These are phyloP conservation scores for Poa pratensis DNA, from an alignment of 176 grass and related monocot genomes.

Conservation along the genomic window DNA sequence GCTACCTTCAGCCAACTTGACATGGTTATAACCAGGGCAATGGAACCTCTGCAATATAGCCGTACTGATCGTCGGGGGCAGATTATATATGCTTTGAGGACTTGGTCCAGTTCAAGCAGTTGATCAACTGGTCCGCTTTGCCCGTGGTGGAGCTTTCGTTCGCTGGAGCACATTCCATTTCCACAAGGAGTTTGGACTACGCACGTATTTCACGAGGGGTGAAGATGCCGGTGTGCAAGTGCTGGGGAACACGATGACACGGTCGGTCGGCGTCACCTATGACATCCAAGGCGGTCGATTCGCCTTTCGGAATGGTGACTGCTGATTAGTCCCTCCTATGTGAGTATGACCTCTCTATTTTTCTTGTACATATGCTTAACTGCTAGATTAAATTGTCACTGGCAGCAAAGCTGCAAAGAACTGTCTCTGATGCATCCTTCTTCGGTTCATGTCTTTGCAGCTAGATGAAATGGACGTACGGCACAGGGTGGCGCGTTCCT, in stretches of 20 bases:
- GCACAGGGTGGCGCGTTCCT: neutral
- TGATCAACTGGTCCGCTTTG: conserved; percentile 4
- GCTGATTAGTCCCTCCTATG: neutral
- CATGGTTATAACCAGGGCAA: neutral
- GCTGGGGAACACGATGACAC: neutral
- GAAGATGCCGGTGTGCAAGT: neutral
- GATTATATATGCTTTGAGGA: neutral
- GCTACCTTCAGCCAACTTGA: conserved; percentile 8
- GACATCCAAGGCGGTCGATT: neutral
- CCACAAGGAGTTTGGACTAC: neutral
- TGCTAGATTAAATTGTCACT: no score
- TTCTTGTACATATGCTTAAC: no score
- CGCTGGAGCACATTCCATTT: neutral
- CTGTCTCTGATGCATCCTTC: no score
- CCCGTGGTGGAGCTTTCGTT: neutral
- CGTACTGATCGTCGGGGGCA: neutral
- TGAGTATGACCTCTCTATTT: no score
- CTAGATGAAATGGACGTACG: neutral
- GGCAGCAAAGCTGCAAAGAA: no score
- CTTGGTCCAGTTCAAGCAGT: no score
- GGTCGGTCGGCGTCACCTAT: neutral
- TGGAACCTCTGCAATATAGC: neutral
- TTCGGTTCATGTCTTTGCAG: no score
- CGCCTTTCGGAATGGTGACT: neutral
- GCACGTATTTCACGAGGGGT: neutral